Evolutionary conservation across 495 filamentous ascomycete genomes (phyloP), one percentile per base, ranked within the genome.

Genomic region (Recurvomyces mirabilis): DNA sequence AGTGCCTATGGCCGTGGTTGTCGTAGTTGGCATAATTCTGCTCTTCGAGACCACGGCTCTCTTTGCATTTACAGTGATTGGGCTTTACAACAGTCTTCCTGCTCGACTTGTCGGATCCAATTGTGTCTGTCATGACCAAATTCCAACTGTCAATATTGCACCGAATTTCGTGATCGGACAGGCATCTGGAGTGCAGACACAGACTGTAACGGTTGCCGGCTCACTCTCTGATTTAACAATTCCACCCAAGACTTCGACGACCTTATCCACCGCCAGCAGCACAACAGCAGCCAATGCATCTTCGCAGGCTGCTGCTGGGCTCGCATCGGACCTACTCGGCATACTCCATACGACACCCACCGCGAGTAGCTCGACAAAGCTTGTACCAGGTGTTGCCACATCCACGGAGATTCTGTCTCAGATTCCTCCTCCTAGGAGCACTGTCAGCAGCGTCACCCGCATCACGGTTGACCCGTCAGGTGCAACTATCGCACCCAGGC

Each of bases 31-130:
- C 30, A 17, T 43, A 32, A 38, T 54, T 10, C 35, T 54, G 18
- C 29, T 50, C 13, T 50, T 50, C 47, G 46, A 50, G 24, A 50
- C 40, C 38, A 50, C 46, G 1, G 7, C 42, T 7, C 47, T 54
- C 1, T 54, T 54, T 39, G 51, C 46, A 17, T 54, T 50, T 37
- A 46, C 46, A 15, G 33, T 50, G 46, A 54, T 54, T 22, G 51
- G 51, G 11, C 41, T 54, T 1, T 54, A 54, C 51, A 46, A 37
- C 42, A 53, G 44, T 32, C 18, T 49, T 3, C 46, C 51, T 21
- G 3, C 13, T 13, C 38, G 44, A n/a, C 19, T 52, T 2, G 19
- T 52, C 20, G 34, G 43, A 11, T 29, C 35, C 7, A 17, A 10
- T 13, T 44, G 47, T 41, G 28, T 38, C 24, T 46, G 43, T 20